phyloP scores from a whole-genome alignment of 2,329 filamentous ascomycete species.

The Fusarium sp. region DNA sequence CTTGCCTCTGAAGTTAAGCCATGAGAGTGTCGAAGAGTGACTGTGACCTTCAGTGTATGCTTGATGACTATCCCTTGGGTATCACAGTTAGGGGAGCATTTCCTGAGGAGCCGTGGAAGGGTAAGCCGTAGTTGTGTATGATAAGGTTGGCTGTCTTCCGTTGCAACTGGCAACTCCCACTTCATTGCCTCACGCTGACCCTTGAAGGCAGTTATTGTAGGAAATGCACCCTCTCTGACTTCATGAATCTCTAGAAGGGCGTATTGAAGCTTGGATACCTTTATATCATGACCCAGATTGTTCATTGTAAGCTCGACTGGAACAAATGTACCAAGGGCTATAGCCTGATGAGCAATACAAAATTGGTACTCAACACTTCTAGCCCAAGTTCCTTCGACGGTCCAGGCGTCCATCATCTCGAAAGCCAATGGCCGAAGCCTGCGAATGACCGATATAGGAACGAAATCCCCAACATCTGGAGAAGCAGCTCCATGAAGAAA shows the following conservation, averaged over 20 bases:
- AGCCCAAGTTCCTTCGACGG: neutral
- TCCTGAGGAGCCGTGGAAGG: neutral
- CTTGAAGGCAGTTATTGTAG: neutral
- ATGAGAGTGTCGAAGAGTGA: neutral
- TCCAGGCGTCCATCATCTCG: neutral
- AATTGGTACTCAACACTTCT: neutral
- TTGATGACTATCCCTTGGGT: neutral
- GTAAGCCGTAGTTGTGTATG: neutral
- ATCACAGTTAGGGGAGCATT: neutral
- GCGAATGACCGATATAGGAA: neutral
- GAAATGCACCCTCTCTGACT: neutral
- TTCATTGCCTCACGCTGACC: neutral
- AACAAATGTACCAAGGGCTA: neutral
- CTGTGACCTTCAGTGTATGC: neutral
- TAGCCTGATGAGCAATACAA: neutral
- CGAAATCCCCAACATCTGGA: neutral
- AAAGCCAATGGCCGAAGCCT: neutral
- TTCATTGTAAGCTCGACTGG: neutral
- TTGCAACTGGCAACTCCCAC: neutral
- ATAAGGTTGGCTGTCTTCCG: neutral
- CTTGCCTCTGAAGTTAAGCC: neutral
- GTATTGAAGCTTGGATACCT: neutral
- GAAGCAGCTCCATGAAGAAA: neutral
- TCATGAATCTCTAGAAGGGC: neutral
- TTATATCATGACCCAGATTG: neutral